Evolutionary conservation across 768 basidiomycete species (phyloP).

Genomic region (Agaricus bisporus): DNA sequence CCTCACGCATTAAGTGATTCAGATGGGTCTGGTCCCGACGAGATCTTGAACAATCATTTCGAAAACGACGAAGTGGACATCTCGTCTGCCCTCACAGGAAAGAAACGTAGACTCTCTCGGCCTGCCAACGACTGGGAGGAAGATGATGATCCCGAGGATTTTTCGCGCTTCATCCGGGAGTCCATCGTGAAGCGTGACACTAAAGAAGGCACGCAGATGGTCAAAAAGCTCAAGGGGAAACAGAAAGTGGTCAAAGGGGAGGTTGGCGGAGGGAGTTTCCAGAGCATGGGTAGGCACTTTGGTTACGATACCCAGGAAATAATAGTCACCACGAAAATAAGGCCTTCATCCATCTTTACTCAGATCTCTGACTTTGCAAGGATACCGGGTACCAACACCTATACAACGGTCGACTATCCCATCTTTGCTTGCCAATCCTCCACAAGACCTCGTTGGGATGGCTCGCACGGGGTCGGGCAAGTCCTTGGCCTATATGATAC

Average conservation of each 20-base stretch:
- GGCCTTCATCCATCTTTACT: slow-evolving; percentile 81
- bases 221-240: slow-evolving; percentile 77
- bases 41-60: background rate
- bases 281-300: slow-evolving; percentile 80
- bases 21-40: slow-evolving; percentile 4
- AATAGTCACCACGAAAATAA: slow-evolving; percentile 21
- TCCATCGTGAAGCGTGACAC: slow-evolving; percentile 69
- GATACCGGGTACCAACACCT: slow-evolving; percentile 92
- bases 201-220: slow-evolving; percentile 66
- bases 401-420: slow-evolving; percentile 93
- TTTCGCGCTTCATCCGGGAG: slow-evolving; percentile 58
- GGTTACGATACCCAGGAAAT: background rate
- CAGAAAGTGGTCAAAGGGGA: slow-evolving; percentile 66
- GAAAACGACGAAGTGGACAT: slow-evolving; percentile 46
- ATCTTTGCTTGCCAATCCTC: slow-evolving; percentile 73
- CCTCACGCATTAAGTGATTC: slow-evolving; percentile 4
- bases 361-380: slow-evolving; percentile 83
- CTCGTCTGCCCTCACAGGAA: slow-evolving; percentile 51
- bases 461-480: slow-evolving; percentile 98
- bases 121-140: slow-evolving; percentile 19
- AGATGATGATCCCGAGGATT: slow-evolving; percentile 52
- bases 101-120: slow-evolving; percentile 26
- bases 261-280: slow-evolving; percentile 91
- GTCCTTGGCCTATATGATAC: slow-evolving; percentile 93
- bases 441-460: slow-evolving; percentile 95